Conservation (phyloP, 1,284 basidiomycete species). For the Microbotryum lychnidis-dioicae region DNA sequence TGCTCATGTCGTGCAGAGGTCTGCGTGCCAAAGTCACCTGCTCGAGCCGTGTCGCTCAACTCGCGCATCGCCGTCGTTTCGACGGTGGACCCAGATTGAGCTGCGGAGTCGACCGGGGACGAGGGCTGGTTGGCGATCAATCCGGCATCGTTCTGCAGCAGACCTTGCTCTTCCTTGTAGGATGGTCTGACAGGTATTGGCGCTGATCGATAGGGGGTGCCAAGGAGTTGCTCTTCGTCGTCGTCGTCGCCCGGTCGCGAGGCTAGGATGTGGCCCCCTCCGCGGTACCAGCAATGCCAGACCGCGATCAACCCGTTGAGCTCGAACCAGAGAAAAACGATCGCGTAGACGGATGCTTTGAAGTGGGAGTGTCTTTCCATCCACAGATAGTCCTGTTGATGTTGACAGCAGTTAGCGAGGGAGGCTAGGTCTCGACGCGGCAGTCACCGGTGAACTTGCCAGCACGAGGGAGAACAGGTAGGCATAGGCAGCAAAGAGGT, state of each 20-base stretch:
- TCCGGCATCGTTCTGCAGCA: not conserved
- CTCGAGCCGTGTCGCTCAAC: not conserved
- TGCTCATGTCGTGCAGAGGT: not conserved
- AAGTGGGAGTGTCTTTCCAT: not conserved
- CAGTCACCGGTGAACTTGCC: not conserved
- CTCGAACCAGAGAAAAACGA: not conserved
- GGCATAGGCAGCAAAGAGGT: conserved; percentile 13
- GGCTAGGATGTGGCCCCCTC: not conserved
- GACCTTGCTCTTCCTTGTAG: not conserved
- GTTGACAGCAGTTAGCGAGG: no score
- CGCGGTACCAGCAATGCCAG: conserved; percentile 6
- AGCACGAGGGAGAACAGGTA: conserved; percentile 7
- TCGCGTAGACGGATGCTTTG: not conserved
- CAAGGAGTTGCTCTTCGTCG: conserved; percentile 2
- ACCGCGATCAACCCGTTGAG: conserved; percentile 10
- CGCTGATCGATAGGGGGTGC: not conserved
- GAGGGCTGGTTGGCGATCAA: not conserved
- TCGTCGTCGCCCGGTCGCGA: not conserved
- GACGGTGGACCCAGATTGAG: not conserved
- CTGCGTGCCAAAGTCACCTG: not conserved
- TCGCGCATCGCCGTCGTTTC: not conserved
- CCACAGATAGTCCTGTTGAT: conserved; percentile 10
- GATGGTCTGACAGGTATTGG: no score
- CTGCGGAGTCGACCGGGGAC: not conserved
- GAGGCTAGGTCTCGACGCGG: no score